These are phyloP conservation scores for Wickerhamiella sorbophila DNA, from an alignment of 805 yeast genomes.

Conservation along the genomic window DNA sequence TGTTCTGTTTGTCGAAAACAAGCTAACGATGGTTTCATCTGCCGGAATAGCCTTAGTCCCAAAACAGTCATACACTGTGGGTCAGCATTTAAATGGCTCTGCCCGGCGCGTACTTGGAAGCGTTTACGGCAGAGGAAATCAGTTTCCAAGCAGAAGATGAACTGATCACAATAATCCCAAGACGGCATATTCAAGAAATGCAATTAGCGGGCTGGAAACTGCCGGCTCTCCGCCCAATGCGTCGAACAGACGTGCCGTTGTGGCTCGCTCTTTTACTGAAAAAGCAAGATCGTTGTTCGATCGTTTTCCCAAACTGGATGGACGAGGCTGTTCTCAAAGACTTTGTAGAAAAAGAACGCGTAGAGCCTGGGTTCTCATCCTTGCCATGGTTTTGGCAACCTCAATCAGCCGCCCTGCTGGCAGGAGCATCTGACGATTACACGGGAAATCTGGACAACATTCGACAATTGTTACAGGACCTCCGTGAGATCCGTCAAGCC, in stretches of 20 bases:
- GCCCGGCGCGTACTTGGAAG: neutral
- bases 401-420: slow-evolving; percentile 51
- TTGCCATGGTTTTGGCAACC: slow-evolving; percentile 90
- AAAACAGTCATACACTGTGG: no score
- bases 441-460: slow-evolving; percentile 57
- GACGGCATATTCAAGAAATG: slow-evolving; percentile 52
- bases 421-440: slow-evolving; percentile 65
- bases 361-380: slow-evolving; percentile 37
- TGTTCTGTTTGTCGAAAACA: neutral
- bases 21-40: neutral
- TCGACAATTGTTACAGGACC: slow-evolving; percentile 60
- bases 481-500: slow-evolving; percentile 66
- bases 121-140: slow-evolving; percentile 36
- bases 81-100: slow-evolving; percentile 2
- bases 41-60: no score
- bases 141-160: slow-evolving; percentile 79
- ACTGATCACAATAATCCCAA: slow-evolving; percentile 56
- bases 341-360: slow-evolving; percentile 52
- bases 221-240: slow-evolving; percentile 52
- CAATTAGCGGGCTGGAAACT: slow-evolving; percentile 47
- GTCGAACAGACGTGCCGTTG: slow-evolving; percentile 55
- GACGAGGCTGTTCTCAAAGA: slow-evolving; percentile 37
- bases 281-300: slow-evolving; percentile 71
- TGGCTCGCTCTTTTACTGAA: slow-evolving; percentile 82
- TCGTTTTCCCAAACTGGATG: slow-evolving; percentile 81